Evolutionary conservation across 352 stramenopile species (phyloP).

Genomic region (Elongisporangium undulatum): DNA sequence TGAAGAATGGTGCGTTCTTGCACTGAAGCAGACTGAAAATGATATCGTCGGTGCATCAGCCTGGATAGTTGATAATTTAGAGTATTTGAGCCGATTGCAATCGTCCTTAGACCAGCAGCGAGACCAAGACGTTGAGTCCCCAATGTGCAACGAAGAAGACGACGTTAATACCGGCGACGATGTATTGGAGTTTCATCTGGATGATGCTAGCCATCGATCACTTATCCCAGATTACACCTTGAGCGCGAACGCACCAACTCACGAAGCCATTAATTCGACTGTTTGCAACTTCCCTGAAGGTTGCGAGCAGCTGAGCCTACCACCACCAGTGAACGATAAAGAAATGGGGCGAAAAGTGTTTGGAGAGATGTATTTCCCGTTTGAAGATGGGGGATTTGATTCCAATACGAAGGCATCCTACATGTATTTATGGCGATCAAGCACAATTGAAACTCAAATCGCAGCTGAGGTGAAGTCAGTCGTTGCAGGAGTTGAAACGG

Average conservation of each 20-base stretch:
- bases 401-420: constrained; percentile 44
- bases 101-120: constrained; percentile 68
- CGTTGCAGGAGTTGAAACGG: background rate
- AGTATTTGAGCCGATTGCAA: constrained; percentile 86
- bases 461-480: background rate
- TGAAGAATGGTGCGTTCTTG: constrained; percentile 89
- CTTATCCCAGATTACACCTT: background rate
- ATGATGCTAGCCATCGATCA: background rate
- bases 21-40: constrained; percentile 88
- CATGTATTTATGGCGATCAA: constrained; percentile 21
- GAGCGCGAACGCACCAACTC: background rate
- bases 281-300: background rate
- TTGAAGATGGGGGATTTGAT: constrained; percentile 70
- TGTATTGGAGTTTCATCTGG: background rate
- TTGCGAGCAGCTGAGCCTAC: background rate
- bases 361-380: constrained; percentile 84
- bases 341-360: constrained; percentile 82
- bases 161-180: constrained; percentile 23
- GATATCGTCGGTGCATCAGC: constrained; percentile 88
- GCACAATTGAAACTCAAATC: constrained; percentile 25
- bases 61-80: constrained; percentile 93
- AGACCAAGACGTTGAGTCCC: constrained; percentile 27
- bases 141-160: constrained; percentile 63
- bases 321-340: constrained; percentile 54
- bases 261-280: background rate